A percentile compares a stretch with the other conserved stretches of the same genome.
Evolutionary conservation across 2,329 filamentous ascomycete species (phyloP).

Genomic region (Colletotrichum lentis): DNA sequence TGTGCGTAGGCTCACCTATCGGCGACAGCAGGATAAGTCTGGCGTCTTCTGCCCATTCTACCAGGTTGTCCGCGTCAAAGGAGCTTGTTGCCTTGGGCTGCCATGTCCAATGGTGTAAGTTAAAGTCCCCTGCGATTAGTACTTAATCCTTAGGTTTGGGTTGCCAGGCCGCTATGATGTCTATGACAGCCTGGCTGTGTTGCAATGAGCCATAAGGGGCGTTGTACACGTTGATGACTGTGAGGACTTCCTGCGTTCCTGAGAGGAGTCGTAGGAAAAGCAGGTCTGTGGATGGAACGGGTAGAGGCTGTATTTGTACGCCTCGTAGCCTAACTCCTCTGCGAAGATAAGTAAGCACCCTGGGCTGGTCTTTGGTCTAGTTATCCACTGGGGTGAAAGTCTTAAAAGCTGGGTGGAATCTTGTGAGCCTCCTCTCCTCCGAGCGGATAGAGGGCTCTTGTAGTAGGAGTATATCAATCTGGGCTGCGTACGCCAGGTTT

Average conservation of each 20-base stretch:
- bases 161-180: conserved; percentile 6
- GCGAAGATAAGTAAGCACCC: conserved; percentile 13
- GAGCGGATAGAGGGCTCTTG: conserved; percentile 10
- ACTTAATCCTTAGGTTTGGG: conserved; percentile 2
- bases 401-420: neutral
- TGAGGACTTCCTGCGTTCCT: neutral
- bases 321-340: conserved; percentile 6
- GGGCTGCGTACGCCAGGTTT: conserved; percentile 1
- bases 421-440: neutral
- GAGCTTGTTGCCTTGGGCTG: neutral
- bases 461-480: conserved; percentile 11
- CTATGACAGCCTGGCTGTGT: neutral
- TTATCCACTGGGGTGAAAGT: conserved; percentile 12
- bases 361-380: conserved; percentile 6
- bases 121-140: neutral
- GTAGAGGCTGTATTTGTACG: conserved; percentile 5
- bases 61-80: neutral
- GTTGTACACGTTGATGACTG: conserved; percentile 9
- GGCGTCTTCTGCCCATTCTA: neutral
- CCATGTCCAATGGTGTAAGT: neutral
- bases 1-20: neutral
- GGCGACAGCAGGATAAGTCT: neutral
- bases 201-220: neutral
- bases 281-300: neutral
- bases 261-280: conserved; percentile 7